Evolutionary conservation across 176 grass and related monocot species (phyloP).

Genomic region (Oryza meridionalis): DNA sequence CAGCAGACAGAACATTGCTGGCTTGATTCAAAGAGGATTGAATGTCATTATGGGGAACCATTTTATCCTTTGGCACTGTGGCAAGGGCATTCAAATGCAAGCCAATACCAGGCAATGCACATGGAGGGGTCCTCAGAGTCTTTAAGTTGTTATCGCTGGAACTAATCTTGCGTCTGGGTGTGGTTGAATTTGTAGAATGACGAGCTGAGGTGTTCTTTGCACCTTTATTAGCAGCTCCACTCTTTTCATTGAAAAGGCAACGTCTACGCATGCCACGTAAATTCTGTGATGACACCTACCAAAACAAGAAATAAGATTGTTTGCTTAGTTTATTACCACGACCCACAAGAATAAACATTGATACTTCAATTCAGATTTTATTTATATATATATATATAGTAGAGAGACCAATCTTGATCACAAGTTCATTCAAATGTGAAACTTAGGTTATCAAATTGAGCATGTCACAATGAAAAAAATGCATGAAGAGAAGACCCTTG

Average conservation of each 20-base stretch:
- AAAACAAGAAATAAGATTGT: slow-evolving; percentile 37
- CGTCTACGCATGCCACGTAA: slow-evolving; percentile 78
- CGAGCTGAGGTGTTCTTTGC: slow-evolving; percentile 35
- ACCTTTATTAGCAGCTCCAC: slow-evolving; percentile 42
- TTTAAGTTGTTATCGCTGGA: slow-evolving; percentile 52
- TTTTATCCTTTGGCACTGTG: slow-evolving; percentile 67
- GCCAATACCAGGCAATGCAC: slow-evolving; percentile 90
- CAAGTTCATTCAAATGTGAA: slow-evolving; percentile 29
- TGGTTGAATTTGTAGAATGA: slow-evolving; percentile 44
- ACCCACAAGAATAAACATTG: background rate
- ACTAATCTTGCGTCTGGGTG: slow-evolving; percentile 65
- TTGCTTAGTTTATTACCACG: background rate
- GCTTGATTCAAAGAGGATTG: slow-evolving; percentile 48
- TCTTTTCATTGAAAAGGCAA: slow-evolving; percentile 87
- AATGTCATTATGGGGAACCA: slow-evolving; percentile 32
- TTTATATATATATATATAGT: slow-evolving; percentile 14
- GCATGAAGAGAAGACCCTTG: background rate
- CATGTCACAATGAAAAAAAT: background rate
- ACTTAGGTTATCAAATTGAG: slow-evolving; percentile 24
- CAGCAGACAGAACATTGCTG: slow-evolving; percentile 36
- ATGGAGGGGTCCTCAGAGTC: slow-evolving; percentile 59
- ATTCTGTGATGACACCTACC: slow-evolving; percentile 69
- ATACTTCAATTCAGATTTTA: slow-evolving; percentile 21
- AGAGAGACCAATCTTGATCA: slow-evolving; percentile 5
- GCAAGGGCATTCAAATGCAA: slow-evolving; percentile 96